Base-by-base conservation (phyloP, 2,329 filamentous ascomycete genomes). In the Podosphaera xanthii region DNA sequence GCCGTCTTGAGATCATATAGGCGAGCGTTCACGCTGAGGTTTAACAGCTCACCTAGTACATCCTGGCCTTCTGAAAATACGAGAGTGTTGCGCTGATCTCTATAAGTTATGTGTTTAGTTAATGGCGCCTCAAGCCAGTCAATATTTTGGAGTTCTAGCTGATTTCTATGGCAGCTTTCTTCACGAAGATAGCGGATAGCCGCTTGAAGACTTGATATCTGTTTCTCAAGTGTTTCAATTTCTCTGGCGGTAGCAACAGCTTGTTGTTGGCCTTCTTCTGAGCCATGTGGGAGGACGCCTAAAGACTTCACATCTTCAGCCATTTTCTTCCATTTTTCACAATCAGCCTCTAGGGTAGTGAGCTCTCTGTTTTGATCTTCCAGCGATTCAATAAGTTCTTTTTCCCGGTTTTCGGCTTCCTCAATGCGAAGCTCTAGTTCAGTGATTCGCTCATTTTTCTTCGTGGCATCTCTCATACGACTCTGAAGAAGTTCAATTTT, bases 401-500 rank as follows among this genome's bases (percentile, higher is more conserved):
- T 69, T 34, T 77, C 74, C 48, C 75, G 72, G 60, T 75, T 70
- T 62, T 76, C 75, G 34, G 78, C 74, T 22, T 75, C 72, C 56
- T 76, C 75, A 33, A 86, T 74, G 65, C 76, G 73, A 40, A 71
- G 72, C 69, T 87, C 84, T 10, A 88, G 75, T 59, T 81, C 80
- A 30, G 75, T 74, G 64, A 88, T 86, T 58, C 77, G 77, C 57
- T 82, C 80, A 12, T 86, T 81, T 71, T 91, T 90, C 68, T 85
- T 82, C 63, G 82, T 81, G 4, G 87, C 86, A 67, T 94, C 89
- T 60, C 83, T 82, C 83, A 92, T 90, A 60, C 87, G 79, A 6
- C 87, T 86, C 70, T 94, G 87, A 44, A 97, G 81, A 48, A 92
- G 87, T 71, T 96, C 91, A 64, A 96, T 94, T 70, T 92, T 90